phyloP scores from a whole-genome alignment of 2,329 filamentous ascomycete genomes.

The Proliferodiscus dingleyae region DNA sequence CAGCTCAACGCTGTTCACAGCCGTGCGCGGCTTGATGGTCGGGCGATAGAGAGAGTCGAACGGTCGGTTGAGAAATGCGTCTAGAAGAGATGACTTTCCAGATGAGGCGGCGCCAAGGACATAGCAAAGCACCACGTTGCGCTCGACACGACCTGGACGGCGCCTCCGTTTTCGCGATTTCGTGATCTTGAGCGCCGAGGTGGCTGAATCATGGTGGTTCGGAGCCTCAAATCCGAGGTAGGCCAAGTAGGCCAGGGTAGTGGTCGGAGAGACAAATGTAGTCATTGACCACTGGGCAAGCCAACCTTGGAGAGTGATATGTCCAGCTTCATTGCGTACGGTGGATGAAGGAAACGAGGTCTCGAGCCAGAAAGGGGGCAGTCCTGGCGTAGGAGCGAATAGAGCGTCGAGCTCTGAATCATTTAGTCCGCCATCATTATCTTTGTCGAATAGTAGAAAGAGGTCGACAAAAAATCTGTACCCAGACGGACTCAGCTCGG shows the following conservation, averaged over 20 bases:
- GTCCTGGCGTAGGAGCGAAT: constrained; percentile 87
- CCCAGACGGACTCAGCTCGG: constrained; percentile 87
- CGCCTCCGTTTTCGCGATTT: constrained; percentile 83
- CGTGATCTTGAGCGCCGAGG: constrained; percentile 84
- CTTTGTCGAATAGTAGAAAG: constrained; percentile 91
- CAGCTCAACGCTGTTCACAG: constrained; percentile 94
- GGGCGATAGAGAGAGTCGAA: constrained; percentile 82
- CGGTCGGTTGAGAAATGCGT: constrained; percentile 84
- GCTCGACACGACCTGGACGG: constrained; percentile 78
- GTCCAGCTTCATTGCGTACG: constrained; percentile 88
- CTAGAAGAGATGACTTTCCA: constrained; percentile 86
- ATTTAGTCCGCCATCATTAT: constrained; percentile 93
- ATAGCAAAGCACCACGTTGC: constrained; percentile 92
- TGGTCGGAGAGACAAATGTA: constrained; percentile 92
- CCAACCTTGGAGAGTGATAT: constrained; percentile 96
- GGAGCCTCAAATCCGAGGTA: constrained; percentile 90
- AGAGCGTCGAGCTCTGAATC: constrained; percentile 77
- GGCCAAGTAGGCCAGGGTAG: constrained; percentile 90
- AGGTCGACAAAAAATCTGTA: constrained; percentile 98
- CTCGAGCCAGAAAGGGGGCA: constrained; percentile 82
- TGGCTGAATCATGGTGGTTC: constrained; percentile 70
- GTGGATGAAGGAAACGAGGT: constrained; percentile 89
- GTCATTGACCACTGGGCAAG: constrained; percentile 99
- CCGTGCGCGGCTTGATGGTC: constrained; percentile 89
- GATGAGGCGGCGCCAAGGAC: constrained; percentile 79